phyloP scores from a whole-genome alignment of 23 red algal genomes.

The Gracilaria gracilis region DNA sequence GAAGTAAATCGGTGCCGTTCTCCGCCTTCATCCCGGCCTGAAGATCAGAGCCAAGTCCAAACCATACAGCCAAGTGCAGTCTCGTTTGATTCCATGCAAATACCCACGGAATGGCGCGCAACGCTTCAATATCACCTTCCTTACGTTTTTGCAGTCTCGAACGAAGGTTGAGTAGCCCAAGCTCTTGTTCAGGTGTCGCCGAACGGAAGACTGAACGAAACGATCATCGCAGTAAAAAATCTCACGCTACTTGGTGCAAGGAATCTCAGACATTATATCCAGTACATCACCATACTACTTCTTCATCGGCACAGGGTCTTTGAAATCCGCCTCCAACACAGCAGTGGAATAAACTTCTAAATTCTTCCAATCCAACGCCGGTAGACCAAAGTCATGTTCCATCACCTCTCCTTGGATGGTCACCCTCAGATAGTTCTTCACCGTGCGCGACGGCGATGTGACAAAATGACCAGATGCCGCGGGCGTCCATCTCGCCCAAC shows the following conservation, averaged over 20 bases:
- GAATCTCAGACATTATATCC: slow-evolving; percentile 84
- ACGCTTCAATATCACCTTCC: slow-evolving; percentile 96
- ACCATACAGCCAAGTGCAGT: slow-evolving; percentile 95
- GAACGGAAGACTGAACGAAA: slow-evolving; percentile 96
- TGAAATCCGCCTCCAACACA: slow-evolving; percentile 91
- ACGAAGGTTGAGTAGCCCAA: slow-evolving; percentile 96
- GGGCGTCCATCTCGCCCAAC: slow-evolving; percentile 96
- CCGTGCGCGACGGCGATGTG: slow-evolving; percentile 94
- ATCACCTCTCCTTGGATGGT: slow-evolving; percentile 99
- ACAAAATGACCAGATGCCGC: slow-evolving; percentile 97
- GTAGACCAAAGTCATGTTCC: slow-evolving; percentile 98
- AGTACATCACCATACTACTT: slow-evolving; percentile 82
- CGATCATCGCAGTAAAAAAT: slow-evolving; percentile 86
- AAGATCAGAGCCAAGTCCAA: slow-evolving; percentile 89
- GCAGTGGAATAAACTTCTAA: slow-evolving; percentile 96
- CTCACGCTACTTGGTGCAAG: slow-evolving; percentile 88
- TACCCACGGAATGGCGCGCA: slow-evolving; percentile 99
- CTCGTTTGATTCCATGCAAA: slow-evolving; percentile 99
- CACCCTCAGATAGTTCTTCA: slow-evolving; percentile 97
- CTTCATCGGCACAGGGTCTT: slow-evolving; percentile 68
- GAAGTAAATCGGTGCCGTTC: slow-evolving; percentile 42
- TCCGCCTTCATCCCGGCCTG: slow-evolving; percentile 62
- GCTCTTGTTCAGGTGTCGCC: slow-evolving; percentile 96
- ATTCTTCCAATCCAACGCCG: slow-evolving; percentile 77
- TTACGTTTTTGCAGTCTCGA: slow-evolving; percentile 97